Percentiles rank a stretch among this genome's conserved stretches.
Evolutionary conservation across 2,329 filamentous ascomycete genomes (phyloP).

Genomic region (Mycogone perniciosa): DNA sequence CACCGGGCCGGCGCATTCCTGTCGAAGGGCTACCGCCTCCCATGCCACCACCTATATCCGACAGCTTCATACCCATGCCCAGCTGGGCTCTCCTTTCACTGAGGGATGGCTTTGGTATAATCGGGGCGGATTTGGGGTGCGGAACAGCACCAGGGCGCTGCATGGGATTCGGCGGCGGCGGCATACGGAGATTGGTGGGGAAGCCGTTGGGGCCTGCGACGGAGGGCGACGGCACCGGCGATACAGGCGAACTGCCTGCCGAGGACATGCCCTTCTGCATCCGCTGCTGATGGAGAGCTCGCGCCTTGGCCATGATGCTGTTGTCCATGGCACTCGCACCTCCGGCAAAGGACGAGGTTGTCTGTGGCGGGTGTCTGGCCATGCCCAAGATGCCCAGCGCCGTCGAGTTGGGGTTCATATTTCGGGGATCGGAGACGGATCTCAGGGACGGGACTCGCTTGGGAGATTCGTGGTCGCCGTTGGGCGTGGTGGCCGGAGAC

Average conservation of each 20-base stretch:
- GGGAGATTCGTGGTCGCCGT: slow-evolving; percentile 35
- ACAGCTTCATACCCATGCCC: slow-evolving; percentile 48
- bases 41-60: slow-evolving; percentile 37
- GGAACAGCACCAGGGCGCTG: slow-evolving; percentile 41
- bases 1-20: slow-evolving; percentile 25
- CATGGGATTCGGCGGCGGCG: slow-evolving; percentile 23
- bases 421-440: slow-evolving; percentile 52
- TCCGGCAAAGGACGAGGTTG: slow-evolving; percentile 31
- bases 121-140: slow-evolving; percentile 49
- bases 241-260: slow-evolving; percentile 21
- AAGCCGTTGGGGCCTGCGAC: slow-evolving; percentile 37
- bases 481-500: slow-evolving; percentile 43
- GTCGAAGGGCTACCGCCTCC: slow-evolving; percentile 20
- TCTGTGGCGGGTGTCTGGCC: slow-evolving; percentile 47
- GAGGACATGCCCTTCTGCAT: slow-evolving; percentile 38
- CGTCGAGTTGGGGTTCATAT: slow-evolving; percentile 78
- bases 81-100: slow-evolving; percentile 57
- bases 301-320: slow-evolving; percentile 42
- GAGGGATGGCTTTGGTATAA: slow-evolving; percentile 50
- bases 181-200: slow-evolving; percentile 37
- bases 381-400: slow-evolving; percentile 69
- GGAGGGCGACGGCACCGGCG: slow-evolving; percentile 27
- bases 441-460: slow-evolving; percentile 54
- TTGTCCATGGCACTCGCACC: slow-evolving; percentile 29
- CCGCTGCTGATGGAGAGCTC: slow-evolving; percentile 40